These are phyloP conservation scores for Rhodotorula diobovata DNA, from an alignment of 768 basidiomycete genomes.

Conservation along the genomic window DNA sequence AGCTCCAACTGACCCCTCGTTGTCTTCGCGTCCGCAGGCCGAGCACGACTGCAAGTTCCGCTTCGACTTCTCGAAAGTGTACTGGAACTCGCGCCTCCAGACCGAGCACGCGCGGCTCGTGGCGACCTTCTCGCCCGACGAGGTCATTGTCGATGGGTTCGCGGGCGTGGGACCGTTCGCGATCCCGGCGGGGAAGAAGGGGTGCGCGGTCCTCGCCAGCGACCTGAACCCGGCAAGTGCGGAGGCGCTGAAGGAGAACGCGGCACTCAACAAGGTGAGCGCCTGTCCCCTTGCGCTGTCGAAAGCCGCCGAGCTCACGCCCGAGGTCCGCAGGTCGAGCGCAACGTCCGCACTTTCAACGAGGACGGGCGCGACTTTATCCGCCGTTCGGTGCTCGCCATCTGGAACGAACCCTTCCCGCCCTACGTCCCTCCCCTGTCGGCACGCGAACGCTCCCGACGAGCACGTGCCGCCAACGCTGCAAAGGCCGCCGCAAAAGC, in stretches of 20 bases:
- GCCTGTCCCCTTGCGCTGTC: conserved; percentile 6
- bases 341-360: conserved; percentile 66
- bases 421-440: conserved; percentile 42
- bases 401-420: conserved; percentile 65
- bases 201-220: conserved; percentile 75
- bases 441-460: conserved; percentile 21
- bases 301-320: background rate
- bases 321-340: conserved; percentile 56
- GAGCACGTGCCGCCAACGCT: conserved; percentile 9
- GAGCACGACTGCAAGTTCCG: conserved; percentile 82
- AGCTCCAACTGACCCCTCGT: background rate
- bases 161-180: conserved; percentile 97
- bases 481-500: background rate
- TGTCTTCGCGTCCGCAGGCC: conserved; percentile 53
- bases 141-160: conserved; percentile 86
- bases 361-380: conserved; percentile 88
- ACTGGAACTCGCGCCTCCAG: conserved; percentile 95
- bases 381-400: conserved; percentile 54
- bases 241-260: conserved; percentile 70
- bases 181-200: conserved; percentile 84
- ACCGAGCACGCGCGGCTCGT: conserved; percentile 87
- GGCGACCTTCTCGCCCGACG: conserved; percentile 59
- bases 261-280: conserved; percentile 68
- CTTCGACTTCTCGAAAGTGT: conserved; percentile 91
- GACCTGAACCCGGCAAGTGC: conserved; percentile 88